Base-by-base conservation (phyloP, 805 yeast genomes). In the Candida pseudoglaebosa region DNA sequence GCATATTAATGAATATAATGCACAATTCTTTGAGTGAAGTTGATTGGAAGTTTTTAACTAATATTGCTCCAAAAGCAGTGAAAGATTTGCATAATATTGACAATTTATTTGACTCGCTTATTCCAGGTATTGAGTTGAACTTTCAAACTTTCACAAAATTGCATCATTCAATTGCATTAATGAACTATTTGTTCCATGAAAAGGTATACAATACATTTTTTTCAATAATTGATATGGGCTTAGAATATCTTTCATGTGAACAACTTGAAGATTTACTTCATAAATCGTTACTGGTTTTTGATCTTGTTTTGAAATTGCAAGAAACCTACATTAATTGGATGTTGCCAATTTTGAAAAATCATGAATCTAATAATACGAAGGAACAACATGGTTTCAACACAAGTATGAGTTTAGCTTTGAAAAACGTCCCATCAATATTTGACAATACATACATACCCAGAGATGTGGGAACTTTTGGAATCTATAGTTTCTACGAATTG, bases 401-500 rank as follows among this genome's bases (percentile, higher is more conserved):
- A 1, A 52, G 49, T 32, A 46, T 61, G 57, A 61, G 61, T 39
- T 40, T 62, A 20, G 49, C 53, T 16, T 43, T 58, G 8, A 37
- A 54, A 2, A 40, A 54, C 2, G 54, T 57, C 6, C 50, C 41
- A 31, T 28, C 57, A 8, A 39, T 54, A 2, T 47, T 43, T 31
- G 71, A 62, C 46, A 53, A 50, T 30, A 59, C 64, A 15, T 68
- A 67, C 45, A 54, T 57, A 37, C 72, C 79, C 1, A 57, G 65
- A 10, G 53, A 47, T 52, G 46, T 73, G 35, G 82, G 84, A 5
- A 71, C 80, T 2, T 80, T 75, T 48, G 89, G 86, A 0, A 53
- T 81, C 5, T 61, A 73, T 10, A 73, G 84, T 3, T 84, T 85
- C 47, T 79, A 71, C 50, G 95, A 87, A 51, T 82, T 90, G 0